Evolutionary conservation across 2,329 filamentous ascomycete species (phyloP), one percentile per base, ranked within the genome.

Genomic region (Ascochyta rabiei): DNA sequence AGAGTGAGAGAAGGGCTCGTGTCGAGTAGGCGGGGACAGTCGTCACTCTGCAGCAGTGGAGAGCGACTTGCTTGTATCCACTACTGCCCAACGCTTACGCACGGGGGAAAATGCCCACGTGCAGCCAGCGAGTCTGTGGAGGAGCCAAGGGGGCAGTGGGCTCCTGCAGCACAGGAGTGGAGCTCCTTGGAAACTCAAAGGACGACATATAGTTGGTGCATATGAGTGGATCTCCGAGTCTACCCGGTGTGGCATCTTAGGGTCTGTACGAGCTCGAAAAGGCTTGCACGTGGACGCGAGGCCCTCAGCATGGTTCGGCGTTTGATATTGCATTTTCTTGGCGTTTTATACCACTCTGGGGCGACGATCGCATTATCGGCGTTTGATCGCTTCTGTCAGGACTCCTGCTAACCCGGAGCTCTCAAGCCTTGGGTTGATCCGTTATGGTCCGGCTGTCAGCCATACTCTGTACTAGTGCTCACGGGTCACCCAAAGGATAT

Each of bases 341-440:
- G 46, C 38, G 46, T 35, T 48, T 43, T 30, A 30, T 42, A 49
- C 31, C 38, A 49, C 23, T 42, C 12, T 21, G 31, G 39, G 30
- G 23, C 30, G 31, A 41, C 16, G 31, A 43, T 37, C n/a, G 23
- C 47, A 30, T 48, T 35, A 4, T 49, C 38, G 47, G 39, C 47
- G 30, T 43, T 49, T 37, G 47, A 28, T 26, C 8, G 4, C 12
- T 28, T 28, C 35, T 23, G 12, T n/a, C n/a, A n/a, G n/a, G n/a
- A n/a, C n/a, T n/a, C n/a, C n/a, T n/a, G n/a, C n/a, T n/a, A n/a
- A n/a, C n/a, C n/a, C n/a, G n/a, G n/a, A n/a, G n/a, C n/a, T n/a
- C n/a, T n/a, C n/a, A n/a, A n/a, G n/a, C n/a, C n/a, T n/a, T n/a
- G n/a, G n/a, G n/a, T n/a, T n/a, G n/a, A n/a, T n/a, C n/a, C n/a